phyloP scores from a whole-genome alignment of 2,329 filamentous ascomycete genomes.

The Hymenoscyphus fraxineus region DNA sequence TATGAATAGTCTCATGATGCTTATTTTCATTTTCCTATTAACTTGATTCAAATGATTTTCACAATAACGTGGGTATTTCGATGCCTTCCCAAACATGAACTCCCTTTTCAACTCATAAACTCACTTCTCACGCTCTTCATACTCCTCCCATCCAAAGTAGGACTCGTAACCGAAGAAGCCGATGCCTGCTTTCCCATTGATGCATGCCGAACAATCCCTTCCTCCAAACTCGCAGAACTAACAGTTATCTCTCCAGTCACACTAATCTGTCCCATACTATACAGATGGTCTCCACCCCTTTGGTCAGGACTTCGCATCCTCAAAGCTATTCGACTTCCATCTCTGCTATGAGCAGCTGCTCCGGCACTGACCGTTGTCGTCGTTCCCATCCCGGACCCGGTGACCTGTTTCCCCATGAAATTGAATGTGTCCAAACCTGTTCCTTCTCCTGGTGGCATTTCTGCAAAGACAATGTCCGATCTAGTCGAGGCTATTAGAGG shows the following conservation, averaged over 20 bases:
- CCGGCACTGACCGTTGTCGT: conserved; percentile 16
- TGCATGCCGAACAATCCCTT: not conserved
- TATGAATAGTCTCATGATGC: too few relatives aligned
- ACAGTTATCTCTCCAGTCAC: conserved; percentile 28
- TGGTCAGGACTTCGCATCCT: conserved; percentile 10
- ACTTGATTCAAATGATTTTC: not conserved
- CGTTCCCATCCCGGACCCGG: conserved; percentile 17
- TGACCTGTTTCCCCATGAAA: conserved; percentile 30
- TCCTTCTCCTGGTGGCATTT: conserved; percentile 40
- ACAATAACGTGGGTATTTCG: not conserved
- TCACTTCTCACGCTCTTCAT: conserved; percentile 1
- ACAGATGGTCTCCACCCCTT: conserved; percentile 26
- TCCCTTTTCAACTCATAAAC: not conserved
- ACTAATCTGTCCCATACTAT: conserved; percentile 26
- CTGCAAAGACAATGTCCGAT: conserved; percentile 50
- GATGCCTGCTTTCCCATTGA: conserved; percentile 9
- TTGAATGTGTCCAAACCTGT: conserved; percentile 50
- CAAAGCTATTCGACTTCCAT: not conserved
- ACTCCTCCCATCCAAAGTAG: conserved; percentile 7
- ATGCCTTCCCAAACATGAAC: not conserved
- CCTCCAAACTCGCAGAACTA: conserved; percentile 6
- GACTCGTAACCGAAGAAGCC: not conserved
- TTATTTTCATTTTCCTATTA: not conserved
- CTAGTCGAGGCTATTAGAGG: conserved; percentile 41
- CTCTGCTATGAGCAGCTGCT: not conserved